Base-by-base conservation (phyloP, 1,284 basidiomycete species). In the Sparassis latifolia region DNA sequence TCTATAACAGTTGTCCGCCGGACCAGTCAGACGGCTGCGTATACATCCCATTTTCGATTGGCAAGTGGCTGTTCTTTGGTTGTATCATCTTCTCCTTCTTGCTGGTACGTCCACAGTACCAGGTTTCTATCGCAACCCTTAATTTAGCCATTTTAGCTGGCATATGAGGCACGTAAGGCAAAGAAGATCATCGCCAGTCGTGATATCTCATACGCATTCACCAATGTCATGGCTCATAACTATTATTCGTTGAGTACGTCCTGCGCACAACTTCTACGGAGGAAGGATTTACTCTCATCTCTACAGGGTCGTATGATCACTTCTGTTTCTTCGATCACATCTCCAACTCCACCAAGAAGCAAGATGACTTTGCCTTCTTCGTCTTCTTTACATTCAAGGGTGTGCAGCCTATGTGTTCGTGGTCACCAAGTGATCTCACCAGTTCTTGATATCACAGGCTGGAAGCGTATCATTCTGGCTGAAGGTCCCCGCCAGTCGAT, bases 371-470 rank as follows among this genome's bases (percentile, higher is more conserved):
- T 69, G 93, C 95, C 45, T 98, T 99, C 79, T 99, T 97, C 70
- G 84, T 98, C 67, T 99, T 98, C 81, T 99, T 99, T 73, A 90
- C 90, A 1, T 99, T 99, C 82, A 99, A 99, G 76, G 93, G 93
- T 90, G 52, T 47, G 82, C 32, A 12, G 32, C 5, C 7, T 41
- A 29, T 37, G 35, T 37, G 35, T 37, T 7, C 35, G 12, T 37
- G 35, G 35, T 37, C 35, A 12, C 35, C 35, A 20, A 20, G 20
- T 20, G 35, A 12, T 37, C 35, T 37, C 7, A 37, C 35, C 12
- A 37, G 20, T 20, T 37, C 35, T 37, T 52, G 10, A 33, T 33
- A 32, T 10, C 4, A 38, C 58, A 95, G 92, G 88, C 67, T 99
- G 96, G 96, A 99, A 98, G 71, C 87, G 92, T 20, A 70, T 97